These are phyloP conservation scores for Sporothrix schenckii DNA, from an alignment of 2,329 filamentous ascomycete genomes.

Conservation along the genomic window DNA sequence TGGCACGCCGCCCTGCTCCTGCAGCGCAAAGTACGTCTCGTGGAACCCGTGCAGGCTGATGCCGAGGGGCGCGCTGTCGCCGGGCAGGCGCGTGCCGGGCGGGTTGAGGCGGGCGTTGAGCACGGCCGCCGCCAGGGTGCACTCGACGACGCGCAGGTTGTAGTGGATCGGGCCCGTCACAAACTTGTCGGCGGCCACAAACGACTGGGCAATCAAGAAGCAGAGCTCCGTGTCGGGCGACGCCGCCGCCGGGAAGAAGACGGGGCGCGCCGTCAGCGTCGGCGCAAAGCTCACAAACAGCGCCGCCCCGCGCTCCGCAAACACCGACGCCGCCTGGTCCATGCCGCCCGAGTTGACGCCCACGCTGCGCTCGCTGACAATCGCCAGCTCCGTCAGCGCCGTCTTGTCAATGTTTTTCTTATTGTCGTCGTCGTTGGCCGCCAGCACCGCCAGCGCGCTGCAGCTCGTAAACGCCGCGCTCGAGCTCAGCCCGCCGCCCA, in stretches of 20 bases:
- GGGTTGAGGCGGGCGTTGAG: slow-evolving; percentile 63
- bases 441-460: slow-evolving; percentile 83
- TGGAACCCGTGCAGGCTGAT: slow-evolving; percentile 87
- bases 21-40: slow-evolving; percentile 70
- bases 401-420: slow-evolving; percentile 81
- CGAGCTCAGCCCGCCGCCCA: slow-evolving; percentile 88
- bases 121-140: slow-evolving; percentile 79
- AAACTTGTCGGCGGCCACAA: slow-evolving; percentile 92
- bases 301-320: slow-evolving; percentile 82
- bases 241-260: slow-evolving; percentile 78
- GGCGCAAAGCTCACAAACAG: slow-evolving; percentile 91
- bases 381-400: slow-evolving; percentile 86
- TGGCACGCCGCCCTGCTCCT: slow-evolving; percentile 46
- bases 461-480: slow-evolving; percentile 93
- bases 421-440: slow-evolving; percentile 66
- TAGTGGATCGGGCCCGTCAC: slow-evolving; percentile 92
- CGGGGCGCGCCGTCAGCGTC: slow-evolving; percentile 71
- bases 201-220: slow-evolving; percentile 93
- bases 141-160: slow-evolving; percentile 95
- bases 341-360: slow-evolving; percentile 98
- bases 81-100: slow-evolving; percentile 63
- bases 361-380: slow-evolving; percentile 90
- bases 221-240: slow-evolving; percentile 72
- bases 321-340: slow-evolving; percentile 96
- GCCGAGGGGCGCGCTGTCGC: slow-evolving; percentile 80